These are phyloP conservation scores for Prinsepia uniflora DNA, from an alignment of 306 rosid species.

Conservation along the genomic window DNA sequence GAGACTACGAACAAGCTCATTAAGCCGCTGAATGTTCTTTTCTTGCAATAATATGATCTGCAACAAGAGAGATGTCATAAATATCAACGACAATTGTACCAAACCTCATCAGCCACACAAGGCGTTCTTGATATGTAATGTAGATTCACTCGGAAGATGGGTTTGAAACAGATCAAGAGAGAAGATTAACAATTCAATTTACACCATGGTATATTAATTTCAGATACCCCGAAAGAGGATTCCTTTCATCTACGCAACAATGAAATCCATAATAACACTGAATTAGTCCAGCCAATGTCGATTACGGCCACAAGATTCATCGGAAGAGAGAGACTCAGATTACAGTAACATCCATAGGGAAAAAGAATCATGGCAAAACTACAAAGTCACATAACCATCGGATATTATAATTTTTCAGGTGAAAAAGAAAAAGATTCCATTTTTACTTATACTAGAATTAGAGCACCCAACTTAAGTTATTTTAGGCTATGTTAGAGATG, in stretches of 20 bases:
- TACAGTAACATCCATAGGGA: not conserved
- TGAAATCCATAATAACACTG: not conserved
- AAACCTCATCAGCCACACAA: not conserved
- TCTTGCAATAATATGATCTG: slow-evolving; percentile 75
- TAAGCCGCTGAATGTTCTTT: slow-evolving; percentile 62
- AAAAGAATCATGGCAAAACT: not conserved
- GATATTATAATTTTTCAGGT: not conserved
- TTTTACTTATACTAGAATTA: no score
- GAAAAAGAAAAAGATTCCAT: no score
- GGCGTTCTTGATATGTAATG: not conserved
- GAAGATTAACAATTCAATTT: not conserved
- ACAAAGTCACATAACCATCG: not conserved
- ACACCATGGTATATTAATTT: not conserved
- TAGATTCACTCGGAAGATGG: not conserved
- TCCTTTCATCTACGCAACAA: not conserved
- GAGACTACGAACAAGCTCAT: slow-evolving; percentile 67
- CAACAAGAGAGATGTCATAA: slow-evolving; percentile 14
- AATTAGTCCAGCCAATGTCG: not conserved
- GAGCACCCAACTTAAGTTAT: no score
- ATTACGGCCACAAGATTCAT: not conserved
- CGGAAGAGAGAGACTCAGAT: not conserved
- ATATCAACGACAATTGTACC: slow-evolving; percentile 9
- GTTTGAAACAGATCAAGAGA: not conserved
- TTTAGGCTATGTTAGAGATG: no score
- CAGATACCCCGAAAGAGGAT: not conserved